Evolutionary conservation across 345 rosid species (phyloP).

Genomic region (Geranium brycei): DNA sequence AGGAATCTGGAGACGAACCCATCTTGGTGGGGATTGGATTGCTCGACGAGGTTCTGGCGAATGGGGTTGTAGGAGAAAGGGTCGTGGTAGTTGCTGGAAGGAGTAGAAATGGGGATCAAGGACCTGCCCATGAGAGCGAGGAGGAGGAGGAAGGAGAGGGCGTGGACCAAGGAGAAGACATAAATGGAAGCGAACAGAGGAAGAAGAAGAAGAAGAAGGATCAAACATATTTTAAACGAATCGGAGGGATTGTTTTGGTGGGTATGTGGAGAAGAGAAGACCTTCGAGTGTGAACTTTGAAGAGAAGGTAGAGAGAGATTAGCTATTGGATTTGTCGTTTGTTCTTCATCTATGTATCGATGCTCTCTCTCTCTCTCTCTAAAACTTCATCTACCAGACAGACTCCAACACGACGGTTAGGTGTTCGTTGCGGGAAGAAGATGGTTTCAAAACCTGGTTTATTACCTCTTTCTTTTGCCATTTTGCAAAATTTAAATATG

Average conservation of each 20-base stretch:
- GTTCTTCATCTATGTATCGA: too few species aligned
- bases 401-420: too few species aligned
- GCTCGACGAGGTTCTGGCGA: constrained; percentile 18
- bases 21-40: constrained; percentile 1
- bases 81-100: constrained; percentile 9
- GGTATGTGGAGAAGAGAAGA: not conserved
- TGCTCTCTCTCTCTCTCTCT: too few species aligned
- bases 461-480: too few species aligned
- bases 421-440: too few species aligned
- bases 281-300: constrained; percentile 21
- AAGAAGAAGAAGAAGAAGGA: not conserved
- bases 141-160: not conserved
- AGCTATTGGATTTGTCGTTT: not conserved
- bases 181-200: too few species aligned
- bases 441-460: too few species aligned
- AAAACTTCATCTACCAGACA: too few species aligned
- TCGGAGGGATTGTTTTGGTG: not conserved
- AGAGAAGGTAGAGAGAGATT: constrained; percentile 20
- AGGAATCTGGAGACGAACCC: constrained; percentile 17
- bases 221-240: not conserved
- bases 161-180: too few species aligned
- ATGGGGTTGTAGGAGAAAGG: constrained; percentile 14
- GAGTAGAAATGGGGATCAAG: constrained; percentile 3
- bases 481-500: too few species aligned
- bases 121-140: constrained; percentile 26